Evolutionary conservation across 768 basidiomycete species (phyloP), one percentile per base, ranked within the genome.

Genomic region (Termitomyces sp.): DNA sequence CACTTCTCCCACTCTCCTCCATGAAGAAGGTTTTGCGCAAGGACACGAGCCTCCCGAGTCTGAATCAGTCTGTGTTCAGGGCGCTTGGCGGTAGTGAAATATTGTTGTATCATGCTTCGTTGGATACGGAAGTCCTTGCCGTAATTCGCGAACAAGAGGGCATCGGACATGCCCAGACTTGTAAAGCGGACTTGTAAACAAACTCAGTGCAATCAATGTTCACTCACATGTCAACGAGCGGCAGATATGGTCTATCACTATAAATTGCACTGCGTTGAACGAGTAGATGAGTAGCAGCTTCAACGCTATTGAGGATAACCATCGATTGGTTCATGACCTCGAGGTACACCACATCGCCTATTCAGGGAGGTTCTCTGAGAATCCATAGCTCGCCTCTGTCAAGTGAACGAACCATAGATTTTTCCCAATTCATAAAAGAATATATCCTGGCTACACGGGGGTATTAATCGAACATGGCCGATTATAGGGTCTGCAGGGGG

Each of bases 1-100:
- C 2, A 31, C 7, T 37, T 49, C 6, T 69, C 55, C 30, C 58
- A 51, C 0, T 67, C 59, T 3, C 70, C 70, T 30, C 59, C 47
- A 45, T 55, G 55, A 33, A 71, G 57, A 16, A 77, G 52, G 36
- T 69, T 71, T 15, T 61, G 41, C n/a, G 73, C 27, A 27, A 27
- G 27, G 3, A 27, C 27, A 27, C 27, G 27, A 27, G 27, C 27
- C 27, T 27, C 27, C 62, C 47, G 78, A 37, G 70, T 67, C 47
- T 72, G 68, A 30, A 73, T 59, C 12, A 61, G 59, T 18, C 64
- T 58, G 59, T 72, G 70, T 3, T 64, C 49, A 37, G 55, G 44
- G 37, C 70, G 62, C 30, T 66, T 64, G 24, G 61, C 56, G 18
- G 61, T 63, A 33, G 58, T 69, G 36, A 69, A 60, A 30, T 63